Evolutionary conservation across 2,329 filamentous ascomycete genomes (phyloP).

Genomic region (Xylariomycetidae sp.): DNA sequence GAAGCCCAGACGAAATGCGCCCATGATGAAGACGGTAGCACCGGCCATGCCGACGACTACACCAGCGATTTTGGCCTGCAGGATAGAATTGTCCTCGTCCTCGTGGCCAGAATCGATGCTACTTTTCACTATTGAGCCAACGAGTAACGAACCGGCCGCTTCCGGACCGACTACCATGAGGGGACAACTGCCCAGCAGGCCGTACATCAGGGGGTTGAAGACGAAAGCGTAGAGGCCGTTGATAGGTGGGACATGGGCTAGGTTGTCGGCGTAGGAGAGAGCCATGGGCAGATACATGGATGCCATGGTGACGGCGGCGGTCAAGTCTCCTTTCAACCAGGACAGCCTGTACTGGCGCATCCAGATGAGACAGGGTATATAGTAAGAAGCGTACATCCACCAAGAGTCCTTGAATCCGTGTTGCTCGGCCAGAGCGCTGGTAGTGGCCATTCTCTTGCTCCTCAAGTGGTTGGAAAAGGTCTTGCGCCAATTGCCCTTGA

Average conservation of each 20-base stretch:
- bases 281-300: conserved; percentile 98
- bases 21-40: conserved; percentile 81
- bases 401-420: conserved; percentile 71
- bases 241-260: conserved; percentile 88
- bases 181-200: conserved; percentile 83
- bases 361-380: conserved; percentile 89
- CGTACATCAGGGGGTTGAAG: conserved; percentile 88
- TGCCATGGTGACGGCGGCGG: conserved; percentile 91
- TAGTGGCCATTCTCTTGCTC: conserved; percentile 67
- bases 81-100: conserved; percentile 55
- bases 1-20: conserved; percentile 81
- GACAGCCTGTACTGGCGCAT: conserved; percentile 78
- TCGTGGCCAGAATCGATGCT: conserved; percentile 67
- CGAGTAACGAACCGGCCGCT: conserved; percentile 84
- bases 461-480: conserved; percentile 48
- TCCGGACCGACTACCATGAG: conserved; percentile 94
- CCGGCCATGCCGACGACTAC: conserved; percentile 85
- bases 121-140: conserved; percentile 78
- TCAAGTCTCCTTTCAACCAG: conserved; percentile 79
- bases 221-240: conserved; percentile 93
- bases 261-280: conserved; percentile 84
- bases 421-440: conserved; percentile 64
- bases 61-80: conserved; percentile 81
- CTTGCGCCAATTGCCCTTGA: conserved; percentile 39
- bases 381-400: conserved; percentile 88